These are phyloP conservation scores for Amylocystis lapponica DNA, from an alignment of 768 basidiomycete species.

Conservation along the genomic window DNA sequence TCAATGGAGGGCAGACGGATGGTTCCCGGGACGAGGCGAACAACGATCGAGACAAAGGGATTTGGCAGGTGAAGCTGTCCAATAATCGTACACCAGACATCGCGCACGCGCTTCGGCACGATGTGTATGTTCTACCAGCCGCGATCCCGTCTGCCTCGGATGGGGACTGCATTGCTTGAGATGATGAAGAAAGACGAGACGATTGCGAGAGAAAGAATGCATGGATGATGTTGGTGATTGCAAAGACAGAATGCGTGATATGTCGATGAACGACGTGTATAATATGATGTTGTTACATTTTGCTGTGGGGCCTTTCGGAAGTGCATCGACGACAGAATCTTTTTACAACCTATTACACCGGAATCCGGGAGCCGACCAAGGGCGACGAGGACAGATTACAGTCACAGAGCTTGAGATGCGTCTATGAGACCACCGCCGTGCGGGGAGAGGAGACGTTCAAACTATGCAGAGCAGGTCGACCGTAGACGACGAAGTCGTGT, in stretches of 20 bases:
- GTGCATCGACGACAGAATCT: constrained; percentile 25
- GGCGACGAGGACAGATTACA: background rate
- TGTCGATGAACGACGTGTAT: constrained; percentile 50
- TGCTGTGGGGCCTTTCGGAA: constrained; percentile 44
- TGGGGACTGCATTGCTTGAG: constrained; percentile 16
- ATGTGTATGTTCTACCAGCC: constrained; percentile 11
- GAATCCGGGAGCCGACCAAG: constrained; percentile 20
- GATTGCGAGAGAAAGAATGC: constrained; percentile 52
- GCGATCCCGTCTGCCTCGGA: constrained; percentile 18
- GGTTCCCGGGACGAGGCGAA: constrained; percentile 19
- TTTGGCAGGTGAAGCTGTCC: constrained; percentile 17
- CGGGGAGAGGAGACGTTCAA: constrained; percentile 67
- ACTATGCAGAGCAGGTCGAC: constrained; percentile 73
- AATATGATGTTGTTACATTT: constrained; percentile 75
- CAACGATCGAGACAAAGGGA: constrained; percentile 15
- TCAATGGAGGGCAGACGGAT: constrained; percentile 29
- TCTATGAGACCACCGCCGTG: constrained; percentile 55
- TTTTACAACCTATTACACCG: constrained; percentile 46
- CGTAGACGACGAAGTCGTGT: constrained; percentile 75
- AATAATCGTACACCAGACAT: constrained; percentile 21
- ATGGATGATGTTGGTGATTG: constrained; percentile 32
- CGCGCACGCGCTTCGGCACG: constrained; percentile 17
- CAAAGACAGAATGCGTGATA: constrained; percentile 44
- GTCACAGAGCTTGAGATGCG: too few relatives aligned
- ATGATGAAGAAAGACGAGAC: constrained; percentile 31